Evolutionary conservation across 2,329 filamentous ascomycete species (phyloP).

Genomic region (Curvularia eragrostidis): DNA sequence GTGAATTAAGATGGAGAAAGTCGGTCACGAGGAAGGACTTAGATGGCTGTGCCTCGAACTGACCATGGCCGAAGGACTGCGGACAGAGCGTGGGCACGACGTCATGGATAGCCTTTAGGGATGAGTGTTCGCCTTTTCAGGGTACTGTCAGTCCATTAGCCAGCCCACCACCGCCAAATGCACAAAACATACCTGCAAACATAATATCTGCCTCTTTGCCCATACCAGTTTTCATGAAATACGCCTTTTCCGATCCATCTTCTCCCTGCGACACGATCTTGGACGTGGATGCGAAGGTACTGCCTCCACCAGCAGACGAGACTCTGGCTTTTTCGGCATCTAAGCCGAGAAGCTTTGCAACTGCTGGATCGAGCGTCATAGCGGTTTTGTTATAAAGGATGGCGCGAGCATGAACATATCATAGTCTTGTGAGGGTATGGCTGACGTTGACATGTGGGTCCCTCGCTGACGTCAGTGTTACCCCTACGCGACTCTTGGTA

Average conservation of each 20-base stretch:
- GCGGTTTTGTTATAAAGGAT: neutral
- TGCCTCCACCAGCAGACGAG: conserved; percentile 67
- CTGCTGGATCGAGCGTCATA: conserved; percentile 67
- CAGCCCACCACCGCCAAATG: neutral
- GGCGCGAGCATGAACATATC: neutral
- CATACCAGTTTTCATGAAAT: conserved; percentile 75
- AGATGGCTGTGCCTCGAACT: conserved; percentile 56
- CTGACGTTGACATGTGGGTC: neutral
- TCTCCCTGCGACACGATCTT: conserved; percentile 59
- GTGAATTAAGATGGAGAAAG: conserved; percentile 68
- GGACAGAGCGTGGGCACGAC: conserved; percentile 79
- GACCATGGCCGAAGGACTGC: conserved; percentile 74
- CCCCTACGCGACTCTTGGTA: neutral
- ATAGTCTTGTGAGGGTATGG: neutral
- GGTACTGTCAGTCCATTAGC: conserved; percentile 16
- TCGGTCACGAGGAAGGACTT: conserved; percentile 72
- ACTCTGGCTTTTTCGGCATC: conserved; percentile 63
- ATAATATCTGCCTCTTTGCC: conserved; percentile 68
- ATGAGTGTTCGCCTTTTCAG: conserved; percentile 75
- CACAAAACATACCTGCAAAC: conserved; percentile 65
- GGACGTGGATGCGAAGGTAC: conserved; percentile 65
- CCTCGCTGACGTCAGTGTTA: conserved; percentile 8
- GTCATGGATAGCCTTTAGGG: conserved; percentile 79
- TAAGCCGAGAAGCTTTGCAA: conserved; percentile 66
- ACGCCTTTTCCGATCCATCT: conserved; percentile 61